These are phyloP conservation scores for Fistulifera pelliculosa DNA, from an alignment of 108 stramenopile genomes.

Conservation along the genomic window DNA sequence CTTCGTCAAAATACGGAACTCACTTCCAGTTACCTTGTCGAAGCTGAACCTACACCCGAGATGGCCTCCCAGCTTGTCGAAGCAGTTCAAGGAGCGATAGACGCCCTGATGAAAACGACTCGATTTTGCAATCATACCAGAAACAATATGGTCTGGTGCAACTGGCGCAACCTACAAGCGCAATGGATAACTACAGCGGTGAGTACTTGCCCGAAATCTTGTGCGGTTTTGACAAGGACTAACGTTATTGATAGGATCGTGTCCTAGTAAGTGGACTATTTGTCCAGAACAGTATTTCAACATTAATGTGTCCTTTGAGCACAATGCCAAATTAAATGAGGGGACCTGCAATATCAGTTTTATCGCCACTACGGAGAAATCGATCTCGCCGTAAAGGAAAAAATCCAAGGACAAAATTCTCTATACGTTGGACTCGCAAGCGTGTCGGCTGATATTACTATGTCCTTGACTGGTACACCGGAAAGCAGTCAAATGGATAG, in stretches of 20 bases:
- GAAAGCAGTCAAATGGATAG: not conserved
- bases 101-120: not conserved
- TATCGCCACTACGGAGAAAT: not conserved
- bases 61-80: not conserved
- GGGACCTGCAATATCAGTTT: not conserved
- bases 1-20: not conserved
- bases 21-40: not conserved
- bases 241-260: not conserved
- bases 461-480: not conserved
- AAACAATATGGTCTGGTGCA: not conserved
- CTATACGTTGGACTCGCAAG: constrained; percentile 4
- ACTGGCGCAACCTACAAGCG: not conserved
- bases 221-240: no score
- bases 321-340: constrained; percentile 1
- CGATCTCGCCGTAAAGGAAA: not conserved
- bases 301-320: not conserved
- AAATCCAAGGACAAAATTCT: not conserved
- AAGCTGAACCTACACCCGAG: no score
- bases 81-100: not conserved
- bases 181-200: not conserved
- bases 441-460: not conserved
- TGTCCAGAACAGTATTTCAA: not conserved
- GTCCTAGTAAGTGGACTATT: not conserved
- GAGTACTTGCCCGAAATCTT: no score
- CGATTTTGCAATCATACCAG: no score